phyloP scores from a whole-genome alignment of 2,329 filamentous ascomycete genomes.

The Paecilomyces dactylethromorphus region DNA sequence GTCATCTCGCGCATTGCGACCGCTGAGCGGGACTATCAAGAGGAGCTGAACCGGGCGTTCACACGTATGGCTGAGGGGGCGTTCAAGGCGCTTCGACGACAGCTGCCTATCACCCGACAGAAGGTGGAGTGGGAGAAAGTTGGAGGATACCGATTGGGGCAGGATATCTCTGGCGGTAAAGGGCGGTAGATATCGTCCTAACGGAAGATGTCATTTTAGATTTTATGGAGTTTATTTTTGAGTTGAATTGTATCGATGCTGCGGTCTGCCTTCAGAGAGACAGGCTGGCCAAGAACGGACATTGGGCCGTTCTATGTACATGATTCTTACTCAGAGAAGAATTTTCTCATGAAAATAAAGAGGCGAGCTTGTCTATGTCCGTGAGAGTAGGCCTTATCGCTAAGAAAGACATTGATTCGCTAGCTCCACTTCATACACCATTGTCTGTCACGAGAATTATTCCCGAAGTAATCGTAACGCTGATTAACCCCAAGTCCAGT shows the following conservation, averaged over 20 bases:
- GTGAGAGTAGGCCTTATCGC: neutral
- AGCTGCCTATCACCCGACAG: conserved; percentile 92
- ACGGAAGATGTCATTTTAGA: neutral
- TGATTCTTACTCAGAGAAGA: neutral
- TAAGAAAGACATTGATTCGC: neutral
- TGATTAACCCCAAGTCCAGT: neutral
- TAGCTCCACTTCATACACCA: neutral
- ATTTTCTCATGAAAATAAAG: neutral
- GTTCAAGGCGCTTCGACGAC: conserved; percentile 87
- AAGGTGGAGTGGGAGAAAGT: conserved; percentile 99
- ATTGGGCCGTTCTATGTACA: neutral
- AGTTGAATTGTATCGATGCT: neutral
- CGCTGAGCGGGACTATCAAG: conserved; percentile 88
- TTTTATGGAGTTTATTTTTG: neutral
- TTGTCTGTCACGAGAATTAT: neutral
- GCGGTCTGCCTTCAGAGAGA: neutral
- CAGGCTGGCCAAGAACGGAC: neutral
- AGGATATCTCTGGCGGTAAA: conserved; percentile 68
- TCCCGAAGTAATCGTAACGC: neutral
- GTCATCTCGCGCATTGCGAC: conserved; percentile 71
- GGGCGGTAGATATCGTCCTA: conserved; percentile 12
- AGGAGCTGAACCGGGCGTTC: conserved; percentile 90
- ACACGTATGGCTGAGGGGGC: conserved; percentile 82
- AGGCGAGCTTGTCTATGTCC: neutral
- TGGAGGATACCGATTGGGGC: conserved; percentile 78